Conservation (phyloP, 2,329 filamentous ascomycete species). For the Penicillium psychrosexuale region DNA sequence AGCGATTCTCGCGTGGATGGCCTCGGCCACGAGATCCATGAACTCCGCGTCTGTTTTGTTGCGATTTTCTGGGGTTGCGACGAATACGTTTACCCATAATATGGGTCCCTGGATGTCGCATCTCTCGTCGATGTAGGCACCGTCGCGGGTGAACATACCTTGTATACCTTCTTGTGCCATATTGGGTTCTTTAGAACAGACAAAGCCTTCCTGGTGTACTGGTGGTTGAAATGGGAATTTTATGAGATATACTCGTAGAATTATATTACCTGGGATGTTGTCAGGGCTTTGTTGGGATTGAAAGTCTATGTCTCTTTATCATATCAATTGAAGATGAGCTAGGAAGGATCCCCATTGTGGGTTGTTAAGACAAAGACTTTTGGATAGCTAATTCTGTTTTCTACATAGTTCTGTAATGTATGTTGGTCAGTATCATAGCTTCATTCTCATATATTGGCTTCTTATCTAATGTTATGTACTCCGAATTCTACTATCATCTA, state of each 20-base stretch:
- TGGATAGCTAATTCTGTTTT: accelerated
- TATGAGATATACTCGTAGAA: not conserved
- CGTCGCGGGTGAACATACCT: not conserved
- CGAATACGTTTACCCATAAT: constrained; percentile 1
- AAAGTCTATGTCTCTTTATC: not conserved
- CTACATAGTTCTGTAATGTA: not conserved
- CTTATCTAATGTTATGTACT: not conserved
- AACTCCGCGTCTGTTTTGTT: not conserved
- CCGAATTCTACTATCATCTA: too few relatives aligned
- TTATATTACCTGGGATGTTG: not conserved
- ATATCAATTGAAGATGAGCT: not conserved
- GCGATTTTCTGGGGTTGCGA: not conserved
- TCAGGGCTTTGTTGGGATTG: not conserved
- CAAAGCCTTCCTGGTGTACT: not conserved
- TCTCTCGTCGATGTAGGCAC: not conserved
- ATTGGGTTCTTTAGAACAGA: not conserved
- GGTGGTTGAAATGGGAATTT: not conserved
- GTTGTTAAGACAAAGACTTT: not conserved
- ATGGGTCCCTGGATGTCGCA: not conserved
- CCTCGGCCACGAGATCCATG: not conserved
- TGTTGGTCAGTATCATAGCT: not conserved
- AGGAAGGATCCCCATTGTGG: not conserved
- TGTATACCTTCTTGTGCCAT: not conserved
- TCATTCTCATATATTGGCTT: not conserved
- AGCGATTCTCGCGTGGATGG: not conserved